Conservation (phyloP, 305 asterid genomes). For the Solanum aculeatissimum region DNA sequence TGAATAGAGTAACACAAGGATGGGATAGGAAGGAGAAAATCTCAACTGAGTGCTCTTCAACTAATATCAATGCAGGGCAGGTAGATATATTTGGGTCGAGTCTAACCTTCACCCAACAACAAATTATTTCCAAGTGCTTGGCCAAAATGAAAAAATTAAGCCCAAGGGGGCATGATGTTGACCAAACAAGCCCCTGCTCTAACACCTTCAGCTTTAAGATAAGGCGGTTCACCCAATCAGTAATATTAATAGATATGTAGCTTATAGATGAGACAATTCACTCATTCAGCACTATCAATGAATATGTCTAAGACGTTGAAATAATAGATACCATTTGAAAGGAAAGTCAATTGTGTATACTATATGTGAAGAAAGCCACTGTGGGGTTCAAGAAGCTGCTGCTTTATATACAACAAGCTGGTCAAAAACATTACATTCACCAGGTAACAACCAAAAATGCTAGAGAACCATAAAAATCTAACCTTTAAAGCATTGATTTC, state of each 20-base stretch:
- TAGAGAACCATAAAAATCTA: neutral
- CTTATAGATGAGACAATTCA: neutral
- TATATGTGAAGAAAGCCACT: neutral
- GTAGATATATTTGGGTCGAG: neutral
- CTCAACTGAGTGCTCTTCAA: neutral
- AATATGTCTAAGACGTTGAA: neutral
- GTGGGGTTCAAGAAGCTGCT: neutral
- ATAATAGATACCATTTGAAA: neutral
- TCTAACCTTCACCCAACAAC: neutral
- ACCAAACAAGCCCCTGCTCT: neutral
- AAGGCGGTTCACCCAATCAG: neutral
- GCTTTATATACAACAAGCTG: neutral
- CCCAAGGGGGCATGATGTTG: neutral
- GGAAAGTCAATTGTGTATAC: neutral
- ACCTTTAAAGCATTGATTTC: slow-evolving; percentile 82
- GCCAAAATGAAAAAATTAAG: neutral
- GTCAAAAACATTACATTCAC: neutral
- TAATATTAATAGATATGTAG: neutral
- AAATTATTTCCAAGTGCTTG: neutral
- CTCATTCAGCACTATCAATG: neutral
- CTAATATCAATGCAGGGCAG: neutral
- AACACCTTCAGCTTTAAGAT: neutral
- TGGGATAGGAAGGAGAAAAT: neutral
- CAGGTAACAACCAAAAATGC: neutral
- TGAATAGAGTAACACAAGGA: neutral